Conservation (phyloP, 2,329 filamentous ascomycete species). For the Verticillium zaregamsianum region DNA sequence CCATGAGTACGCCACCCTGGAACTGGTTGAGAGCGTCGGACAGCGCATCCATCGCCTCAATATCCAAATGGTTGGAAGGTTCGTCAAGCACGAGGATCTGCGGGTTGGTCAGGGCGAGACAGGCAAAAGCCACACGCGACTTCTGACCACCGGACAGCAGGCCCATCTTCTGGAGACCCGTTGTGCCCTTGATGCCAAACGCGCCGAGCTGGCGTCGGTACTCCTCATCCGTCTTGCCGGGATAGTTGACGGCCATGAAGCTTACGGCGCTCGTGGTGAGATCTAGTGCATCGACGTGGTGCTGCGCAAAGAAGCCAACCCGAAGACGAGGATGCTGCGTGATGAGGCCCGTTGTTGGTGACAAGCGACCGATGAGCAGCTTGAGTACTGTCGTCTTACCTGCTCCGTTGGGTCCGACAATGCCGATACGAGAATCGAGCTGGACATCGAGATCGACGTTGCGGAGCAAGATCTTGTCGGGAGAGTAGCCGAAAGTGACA, state of each 20-base stretch:
- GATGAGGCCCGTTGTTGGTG: slow-evolving; percentile 74
- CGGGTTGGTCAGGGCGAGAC: slow-evolving; percentile 85
- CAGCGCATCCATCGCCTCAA: slow-evolving; percentile 97
- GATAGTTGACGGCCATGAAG: slow-evolving; percentile 93
- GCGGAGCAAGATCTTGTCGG: slow-evolving; percentile 73
- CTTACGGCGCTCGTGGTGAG: slow-evolving; percentile 83
- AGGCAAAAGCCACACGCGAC: slow-evolving; percentile 97
- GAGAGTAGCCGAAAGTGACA: slow-evolving; percentile 83
- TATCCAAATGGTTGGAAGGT: slow-evolving; percentile 97
- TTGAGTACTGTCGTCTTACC: slow-evolving; percentile 99
- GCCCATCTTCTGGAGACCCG: slow-evolving; percentile 92
- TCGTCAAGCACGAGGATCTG: slow-evolving; percentile 98
- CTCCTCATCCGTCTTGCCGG: slow-evolving; percentile 90
- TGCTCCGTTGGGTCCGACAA: slow-evolving; percentile 98
- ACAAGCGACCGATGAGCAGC: slow-evolving; percentile 84
- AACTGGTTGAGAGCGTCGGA: slow-evolving; percentile 80
- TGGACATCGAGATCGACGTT: slow-evolving; percentile 96
- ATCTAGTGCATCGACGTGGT: slow-evolving; percentile 95
- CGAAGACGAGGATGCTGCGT: slow-evolving; percentile 84
- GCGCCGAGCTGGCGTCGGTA: slow-evolving; percentile 93
- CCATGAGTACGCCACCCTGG: slow-evolving; percentile 94
- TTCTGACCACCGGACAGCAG: slow-evolving; percentile 96
- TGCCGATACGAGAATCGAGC: slow-evolving; percentile 95
- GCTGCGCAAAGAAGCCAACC: slow-evolving; percentile 95
- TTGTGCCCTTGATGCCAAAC: slow-evolving; percentile 87